Base-by-base conservation (phyloP, 2,329 filamentous ascomycete species). In the Neocatenulostroma microsporum region DNA sequence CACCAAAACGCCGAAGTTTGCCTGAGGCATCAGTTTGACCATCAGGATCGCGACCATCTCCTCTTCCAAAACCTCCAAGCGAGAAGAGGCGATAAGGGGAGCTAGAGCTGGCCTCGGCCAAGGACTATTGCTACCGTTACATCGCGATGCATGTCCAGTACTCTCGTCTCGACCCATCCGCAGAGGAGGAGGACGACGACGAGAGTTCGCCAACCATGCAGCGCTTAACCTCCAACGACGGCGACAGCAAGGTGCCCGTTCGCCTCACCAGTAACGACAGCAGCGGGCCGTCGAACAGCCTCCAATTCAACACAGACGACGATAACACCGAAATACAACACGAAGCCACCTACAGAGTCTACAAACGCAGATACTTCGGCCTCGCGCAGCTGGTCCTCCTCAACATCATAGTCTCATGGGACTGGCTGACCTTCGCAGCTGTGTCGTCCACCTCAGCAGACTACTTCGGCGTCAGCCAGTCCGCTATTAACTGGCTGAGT, bases 391-490 rank as follows among this genome's bases (percentile, higher is more conserved):
- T 96, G 55, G 82, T 87, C 5, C 63, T 96, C 53, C 69, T 96
- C 63, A 98, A 96, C 58, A 81, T 95, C 38, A 77, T 96, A 42
- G 82, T 94, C 27, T 93, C 84, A 55, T 96, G 89, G 89, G 86
- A 93, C 74, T 96, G 89, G 89, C 75, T 96, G 50, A 91, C 87
- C 5, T 95, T 87, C 61, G 82, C 88, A 2, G 82, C 89, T 25
- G 80, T 94, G 21, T 85, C 85, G 2, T 74, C 74, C 21, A 76
- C 80, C 15, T 74, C 85, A 1, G 78, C 87, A 0, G 50, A 69
- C 17, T 94, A 87, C 66, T 96, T 93, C 57, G 49, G 66, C 34
- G 84, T 88, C 11, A 73, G 72, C 21, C 79, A 88, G 54, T 79
- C 76, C 12, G 74, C 76, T 21, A 82, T 96, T 63, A 96, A 96